Evolutionary conservation across 2,329 filamentous ascomycete genomes (phyloP), one percentile per base, ranked within the genome.

Genomic region (Setomelanomma holmii): DNA sequence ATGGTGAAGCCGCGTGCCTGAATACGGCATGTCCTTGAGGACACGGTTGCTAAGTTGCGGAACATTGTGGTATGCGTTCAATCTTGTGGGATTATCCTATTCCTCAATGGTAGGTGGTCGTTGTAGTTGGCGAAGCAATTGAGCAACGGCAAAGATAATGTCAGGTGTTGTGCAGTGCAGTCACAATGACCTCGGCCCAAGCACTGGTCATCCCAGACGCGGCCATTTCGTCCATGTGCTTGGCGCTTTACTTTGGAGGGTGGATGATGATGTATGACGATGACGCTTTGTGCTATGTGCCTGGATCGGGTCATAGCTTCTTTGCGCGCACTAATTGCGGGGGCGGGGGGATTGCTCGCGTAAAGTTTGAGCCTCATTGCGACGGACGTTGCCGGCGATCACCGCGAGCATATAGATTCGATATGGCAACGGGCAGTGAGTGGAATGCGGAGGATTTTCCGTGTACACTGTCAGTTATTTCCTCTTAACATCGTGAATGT

Each of bases 401-500:
- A 30, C 27, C 14, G n/a, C n/a, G n/a, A 6, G 12, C 12, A 30
- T 41, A 33, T n/a, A 45, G n/a, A 3, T 27, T 40, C 39, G 52
- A 24, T 1, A 69, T 69, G 66, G 53, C 64, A 3, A 23, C 38
- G 4, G 34, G 51, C 23, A 56, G 40, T 5, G 45, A 51, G 12
- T 61, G 58, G 53, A 56, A 61, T 19, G 38, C 30, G 7, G 59
- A 54, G 4, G 69, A 69, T 4, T 77, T 77, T 40, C 75, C 76
- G 3, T 78, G 73, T 59, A 73, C 66, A 22, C 62, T 78, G 76
- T 78, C 69, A 16, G 56, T 27, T 11, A 5, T 30, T 21, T 8
- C 33, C 11, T 14, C n/a, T 5, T 30, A 30, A 2, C 24, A 30
- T 30, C 3, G 3, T 10, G 14, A 2, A 30, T 10, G 27, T 10